A percentile compares a stretch with the other conserved stretches of the same genome.
Conservation (phyloP, 257 asterid genomes). For the Anisodus tanguticus region DNA sequence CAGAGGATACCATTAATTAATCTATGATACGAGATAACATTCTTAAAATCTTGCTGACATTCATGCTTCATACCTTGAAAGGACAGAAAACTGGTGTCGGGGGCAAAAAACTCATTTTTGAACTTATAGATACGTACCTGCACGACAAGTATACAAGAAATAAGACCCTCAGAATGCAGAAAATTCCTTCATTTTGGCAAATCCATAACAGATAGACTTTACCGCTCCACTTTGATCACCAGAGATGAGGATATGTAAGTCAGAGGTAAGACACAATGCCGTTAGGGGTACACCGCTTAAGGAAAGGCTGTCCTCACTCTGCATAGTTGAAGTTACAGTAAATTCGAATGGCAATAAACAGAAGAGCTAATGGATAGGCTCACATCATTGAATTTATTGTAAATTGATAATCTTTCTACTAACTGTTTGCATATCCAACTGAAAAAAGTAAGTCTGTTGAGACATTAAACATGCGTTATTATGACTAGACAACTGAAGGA, state of each 20-base stretch:
- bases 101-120: constrained; percentile 72
- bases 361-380: neutral
- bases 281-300: constrained; percentile 75
- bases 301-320: constrained; percentile 76
- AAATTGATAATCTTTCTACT: neutral
- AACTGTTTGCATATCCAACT: neutral
- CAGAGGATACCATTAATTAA: neutral
- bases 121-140: constrained; percentile 81
- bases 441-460: neutral
- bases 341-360: constrained; percentile 20
- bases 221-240: constrained; percentile 96
- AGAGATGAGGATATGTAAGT: constrained; percentile 63
- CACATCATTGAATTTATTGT: neutral
- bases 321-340: constrained; percentile 42
- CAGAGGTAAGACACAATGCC: constrained; percentile 60
- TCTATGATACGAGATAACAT: neutral
- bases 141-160: constrained; percentile 29
- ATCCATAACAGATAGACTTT: constrained; percentile 34
- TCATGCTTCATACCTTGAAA: constrained; percentile 65
- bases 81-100: constrained; percentile 64
- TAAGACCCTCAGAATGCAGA: constrained; percentile 4
- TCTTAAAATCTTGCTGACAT: constrained; percentile 2
- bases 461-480: neutral
- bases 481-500: neutral
- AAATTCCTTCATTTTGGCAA: constrained; percentile 4